These are phyloP conservation scores for Globisporangium abappressorium DNA, from an alignment of 352 stramenopile genomes.

Conservation along the genomic window DNA sequence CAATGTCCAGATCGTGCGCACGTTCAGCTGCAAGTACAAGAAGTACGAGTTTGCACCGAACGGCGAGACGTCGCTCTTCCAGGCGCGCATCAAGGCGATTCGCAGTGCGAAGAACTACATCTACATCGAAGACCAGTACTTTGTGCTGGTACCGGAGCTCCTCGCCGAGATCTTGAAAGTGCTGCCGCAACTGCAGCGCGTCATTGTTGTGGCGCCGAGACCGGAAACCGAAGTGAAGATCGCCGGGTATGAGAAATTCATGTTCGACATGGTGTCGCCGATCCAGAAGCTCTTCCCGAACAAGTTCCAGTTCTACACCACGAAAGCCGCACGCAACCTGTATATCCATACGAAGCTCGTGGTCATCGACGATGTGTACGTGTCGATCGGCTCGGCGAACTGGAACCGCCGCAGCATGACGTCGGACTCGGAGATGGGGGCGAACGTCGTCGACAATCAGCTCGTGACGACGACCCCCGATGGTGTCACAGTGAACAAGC, in stretches of 20 bases:
- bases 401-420: constrained; percentile 71
- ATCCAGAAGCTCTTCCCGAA: constrained; percentile 36
- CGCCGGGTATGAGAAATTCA: constrained; percentile 50
- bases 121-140: constrained; percentile 74
- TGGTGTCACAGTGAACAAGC: constrained; percentile 30
- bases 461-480: constrained; percentile 24
- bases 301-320: constrained; percentile 52
- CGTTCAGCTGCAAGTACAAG: constrained; percentile 52
- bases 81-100: constrained; percentile 50
- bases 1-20: constrained; percentile 55
- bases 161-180: constrained; percentile 40
- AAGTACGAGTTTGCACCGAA: constrained; percentile 51
- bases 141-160: constrained; percentile 44
- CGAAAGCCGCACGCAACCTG: constrained; percentile 29
- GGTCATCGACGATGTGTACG: constrained; percentile 19
- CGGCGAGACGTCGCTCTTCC: constrained; percentile 48
- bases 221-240: constrained; percentile 27
- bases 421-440: constrained; percentile 49
- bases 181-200: constrained; percentile 36
- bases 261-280: constrained; percentile 54
- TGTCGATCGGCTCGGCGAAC: constrained; percentile 39
- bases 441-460: constrained; percentile 43
- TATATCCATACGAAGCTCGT: constrained; percentile 61
- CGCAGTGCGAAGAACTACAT: constrained; percentile 57
- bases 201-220: constrained; percentile 45